A percentile compares a stretch with the other conserved stretches of the same genome.
Evolutionary conservation across 768 basidiomycete genomes (phyloP).

Genomic region (Leccinum broughii): DNA sequence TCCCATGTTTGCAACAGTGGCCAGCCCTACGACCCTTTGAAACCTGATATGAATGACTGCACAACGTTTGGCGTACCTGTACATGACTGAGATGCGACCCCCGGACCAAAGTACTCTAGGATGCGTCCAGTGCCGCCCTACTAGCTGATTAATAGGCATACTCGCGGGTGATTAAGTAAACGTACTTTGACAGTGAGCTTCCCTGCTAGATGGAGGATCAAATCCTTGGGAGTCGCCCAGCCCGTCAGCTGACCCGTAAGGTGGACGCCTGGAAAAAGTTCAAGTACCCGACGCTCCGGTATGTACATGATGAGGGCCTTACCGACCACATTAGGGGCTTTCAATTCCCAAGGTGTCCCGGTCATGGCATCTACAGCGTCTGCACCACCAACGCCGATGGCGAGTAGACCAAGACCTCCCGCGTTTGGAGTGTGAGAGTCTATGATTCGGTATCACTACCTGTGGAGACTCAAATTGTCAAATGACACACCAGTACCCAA

Average conservation of each 20-base stretch:
- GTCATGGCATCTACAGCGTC: conserved; percentile 99
- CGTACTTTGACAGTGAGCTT: conserved; percentile 89
- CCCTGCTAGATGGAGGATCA: conserved; percentile 93
- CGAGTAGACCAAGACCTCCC: conserved; percentile 92
- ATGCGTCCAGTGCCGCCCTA: conserved; percentile 96
- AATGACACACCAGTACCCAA: conserved; percentile 70
- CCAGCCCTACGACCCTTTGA: conserved; percentile 55
- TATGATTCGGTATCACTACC: conserved; percentile 27
- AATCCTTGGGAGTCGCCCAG: conserved; percentile 95
- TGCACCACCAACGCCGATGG: conserved; percentile 98
- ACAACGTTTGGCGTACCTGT: conserved; percentile 56
- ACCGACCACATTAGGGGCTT: conserved; percentile 86
- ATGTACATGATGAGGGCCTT: conserved; percentile 20
- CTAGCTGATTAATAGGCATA: conserved; percentile 4
- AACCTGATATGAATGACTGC: not conserved
- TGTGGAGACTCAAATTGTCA: not conserved
- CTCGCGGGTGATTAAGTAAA: conserved; percentile 8
- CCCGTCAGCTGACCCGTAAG: conserved; percentile 84
- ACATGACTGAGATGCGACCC: conserved; percentile 86
- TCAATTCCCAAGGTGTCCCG: conserved; percentile 96
- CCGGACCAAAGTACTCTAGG: conserved; percentile 95
- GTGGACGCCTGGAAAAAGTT: conserved; percentile 62
- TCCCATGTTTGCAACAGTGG: conserved; percentile 98
- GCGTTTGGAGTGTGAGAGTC: conserved; percentile 99
- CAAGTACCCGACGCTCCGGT: not conserved